Evolutionary conservation across 169 alveolate species (phyloP), one percentile per base, ranked within the genome.

Genomic region (Plasmodium falciparum): DNA sequence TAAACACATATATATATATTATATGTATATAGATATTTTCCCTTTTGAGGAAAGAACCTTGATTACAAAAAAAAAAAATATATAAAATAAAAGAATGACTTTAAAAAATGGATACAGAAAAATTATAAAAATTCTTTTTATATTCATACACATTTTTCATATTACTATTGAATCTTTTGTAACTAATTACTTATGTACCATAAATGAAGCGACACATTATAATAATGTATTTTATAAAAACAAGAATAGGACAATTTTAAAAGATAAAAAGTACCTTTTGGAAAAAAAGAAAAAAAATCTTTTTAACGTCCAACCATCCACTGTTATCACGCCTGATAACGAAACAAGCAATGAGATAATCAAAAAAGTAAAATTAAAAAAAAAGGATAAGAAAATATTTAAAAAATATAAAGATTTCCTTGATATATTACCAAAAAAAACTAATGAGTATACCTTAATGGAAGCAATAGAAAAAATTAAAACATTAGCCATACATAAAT

Each of bases 381-480:
- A 83, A 83, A 83, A 83, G 70, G 85, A 70, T 12, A 83, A 83
- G 33, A 83, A 83, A 45, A 83, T 83, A 22, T 72, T 83, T 7
- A 83, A 83, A 83, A 83, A 83, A 49, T 83, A 83, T 54, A 83
- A 83, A 54, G 74, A 83, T 43, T 52, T 69, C 58, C 50, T 83
- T 49, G 91, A 83, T 33, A 69, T 83, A 29, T 17, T 83, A 59
- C 91, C 91, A 13, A 83, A 69, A 12, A 83, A 43, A 83, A 49
- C 26, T 50, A 70, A 29, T 2, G 91, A 83, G 59, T 83, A 69
- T 83, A 66, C 39, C 20, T 69, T 83, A 0, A 67, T 69, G 24
- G 91, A 83, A 20, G 91, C 91, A 5, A n/a, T 83, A 22, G 91
- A 83, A 49, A 83, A 69, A 83, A 83, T 83, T 26, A 83, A 83